Evolutionary conservation across 139 green algal genomes (phyloP), one percentile per base, ranked within the genome.

Genomic region (Zygnema circumcarinatum): DNA sequence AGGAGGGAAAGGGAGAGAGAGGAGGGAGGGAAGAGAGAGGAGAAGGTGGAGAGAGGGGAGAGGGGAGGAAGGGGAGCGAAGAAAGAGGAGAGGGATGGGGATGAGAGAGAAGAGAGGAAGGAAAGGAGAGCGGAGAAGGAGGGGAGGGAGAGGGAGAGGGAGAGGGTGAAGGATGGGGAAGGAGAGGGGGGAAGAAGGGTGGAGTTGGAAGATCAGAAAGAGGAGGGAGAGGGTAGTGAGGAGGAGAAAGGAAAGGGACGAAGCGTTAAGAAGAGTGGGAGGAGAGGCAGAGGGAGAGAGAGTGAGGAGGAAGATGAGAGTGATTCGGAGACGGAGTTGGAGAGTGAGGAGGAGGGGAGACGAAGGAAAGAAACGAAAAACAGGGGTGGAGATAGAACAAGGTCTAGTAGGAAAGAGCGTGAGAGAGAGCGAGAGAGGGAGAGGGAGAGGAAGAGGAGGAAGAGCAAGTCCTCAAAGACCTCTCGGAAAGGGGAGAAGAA

Each of bases 371-470:
- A 78, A 41, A 22, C 35, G 38, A 20, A 11, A 33, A 1, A 0
- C 1, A 75, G 2, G 67, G 25, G 76, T 39, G 22, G 0, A 74
- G 22, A 1, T 33, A 1, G 2, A 38, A 1, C 29, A 25, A 1
- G 76, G 0, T 21, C 0, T 52, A 33, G 7, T 36, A 2, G 11
- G 76, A 0, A 32, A 72, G 33, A 56, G 79, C 40, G 54, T 33
- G 35, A 85, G 38, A 87, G 3, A 53, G 16, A 39, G 41, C 73
- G 31, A 38, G 74, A 85, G 41, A 75, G 67, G 52, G n/a, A 76
- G 52, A 85, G 79, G 11, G 67, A 31, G 36, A 73, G 79, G 21
- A 85, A 29, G 32, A 68, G 22, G 32, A 84, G 47, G 76, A 67
- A 84, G 36, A 42, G 3, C 22, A 87, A 32, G 75, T 31, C 36